phyloP scores from a whole-genome alignment of 306 rosid species.

The Quercus berberidifolia region DNA sequence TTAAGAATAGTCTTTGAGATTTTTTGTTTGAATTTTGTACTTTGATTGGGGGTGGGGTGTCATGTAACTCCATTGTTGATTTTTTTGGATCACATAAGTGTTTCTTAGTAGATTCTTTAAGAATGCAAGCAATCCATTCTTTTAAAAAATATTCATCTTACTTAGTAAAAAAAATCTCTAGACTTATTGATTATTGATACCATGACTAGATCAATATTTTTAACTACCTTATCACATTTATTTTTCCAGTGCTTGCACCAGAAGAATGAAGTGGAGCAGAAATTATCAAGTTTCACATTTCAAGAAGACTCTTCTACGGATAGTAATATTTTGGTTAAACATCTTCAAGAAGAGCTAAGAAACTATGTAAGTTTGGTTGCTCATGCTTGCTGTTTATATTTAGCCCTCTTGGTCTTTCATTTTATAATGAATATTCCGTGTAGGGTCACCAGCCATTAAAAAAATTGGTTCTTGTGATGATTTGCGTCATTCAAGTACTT shows the following conservation, averaged over 20 bases:
- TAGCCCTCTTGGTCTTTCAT: background rate
- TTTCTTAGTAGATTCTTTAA: too few relatives aligned
- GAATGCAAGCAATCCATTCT: too few relatives aligned
- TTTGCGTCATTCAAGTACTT: background rate
- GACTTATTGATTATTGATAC: slow-evolving; percentile 6
- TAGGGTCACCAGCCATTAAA: background rate
- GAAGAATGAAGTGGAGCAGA: slow-evolving; percentile 78
- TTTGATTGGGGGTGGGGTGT: too few relatives aligned
- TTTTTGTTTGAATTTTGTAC: too few relatives aligned
- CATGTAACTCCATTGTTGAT: too few relatives aligned
- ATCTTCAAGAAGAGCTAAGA: slow-evolving; percentile 83
- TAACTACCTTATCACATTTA: background rate
- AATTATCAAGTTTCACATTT: slow-evolving; percentile 53
- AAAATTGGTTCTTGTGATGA: background rate
- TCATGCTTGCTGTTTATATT: background rate
- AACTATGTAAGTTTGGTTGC: slow-evolving; percentile 60
- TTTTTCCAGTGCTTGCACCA: slow-evolving; percentile 67
- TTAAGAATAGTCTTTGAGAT: too few relatives aligned
- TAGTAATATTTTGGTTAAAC: slow-evolving; percentile 54
- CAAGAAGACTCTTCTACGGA: slow-evolving; percentile 52
- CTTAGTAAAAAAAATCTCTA: background rate
- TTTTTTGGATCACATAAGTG: too few relatives aligned
- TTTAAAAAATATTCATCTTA: too few relatives aligned
- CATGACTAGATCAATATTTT: background rate
- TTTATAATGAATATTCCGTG: slow-evolving; percentile 12